phyloP scores from a whole-genome alignment of 2,329 filamentous ascomycete genomes.

The Alternaria sp. region DNA sequence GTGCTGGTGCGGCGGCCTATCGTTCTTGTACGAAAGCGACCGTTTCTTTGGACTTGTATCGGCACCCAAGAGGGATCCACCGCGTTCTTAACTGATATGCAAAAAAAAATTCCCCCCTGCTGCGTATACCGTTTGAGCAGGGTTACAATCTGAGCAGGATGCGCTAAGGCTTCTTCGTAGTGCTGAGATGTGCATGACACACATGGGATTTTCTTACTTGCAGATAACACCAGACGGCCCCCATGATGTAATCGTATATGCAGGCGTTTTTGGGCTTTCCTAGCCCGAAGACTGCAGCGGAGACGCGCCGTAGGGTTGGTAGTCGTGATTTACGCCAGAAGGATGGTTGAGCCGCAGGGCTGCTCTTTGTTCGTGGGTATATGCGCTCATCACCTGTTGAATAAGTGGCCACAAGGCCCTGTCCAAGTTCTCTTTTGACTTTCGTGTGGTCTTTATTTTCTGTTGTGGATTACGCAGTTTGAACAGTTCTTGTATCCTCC shows the following conservation, averaged over 20 bases:
- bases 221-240: not conserved
- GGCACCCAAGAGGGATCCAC: not conserved
- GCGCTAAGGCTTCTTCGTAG: not conserved
- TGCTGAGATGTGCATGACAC: not conserved
- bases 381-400: not conserved
- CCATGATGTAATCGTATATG: not conserved
- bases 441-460: not conserved
- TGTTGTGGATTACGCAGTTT: not conserved
- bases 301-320: not conserved
- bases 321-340: not conserved
- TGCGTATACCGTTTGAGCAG: not conserved
- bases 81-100: not conserved
- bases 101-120: too few relatives aligned
- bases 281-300: not conserved
- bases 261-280: not conserved
- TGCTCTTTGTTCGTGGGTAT: slow-evolving; percentile 6
- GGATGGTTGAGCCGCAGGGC: not conserved
- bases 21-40: not conserved
- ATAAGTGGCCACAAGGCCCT: not conserved
- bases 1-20: not conserved
- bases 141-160: not conserved
- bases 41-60: not conserved
- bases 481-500: not conserved
- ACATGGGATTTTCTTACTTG: not conserved
- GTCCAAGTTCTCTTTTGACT: not conserved